Evolutionary conservation across 208 protist genomes (phyloP), one percentile per base, ranked within the genome.

Genomic region (Acanthamoeba polyphaga): DNA sequence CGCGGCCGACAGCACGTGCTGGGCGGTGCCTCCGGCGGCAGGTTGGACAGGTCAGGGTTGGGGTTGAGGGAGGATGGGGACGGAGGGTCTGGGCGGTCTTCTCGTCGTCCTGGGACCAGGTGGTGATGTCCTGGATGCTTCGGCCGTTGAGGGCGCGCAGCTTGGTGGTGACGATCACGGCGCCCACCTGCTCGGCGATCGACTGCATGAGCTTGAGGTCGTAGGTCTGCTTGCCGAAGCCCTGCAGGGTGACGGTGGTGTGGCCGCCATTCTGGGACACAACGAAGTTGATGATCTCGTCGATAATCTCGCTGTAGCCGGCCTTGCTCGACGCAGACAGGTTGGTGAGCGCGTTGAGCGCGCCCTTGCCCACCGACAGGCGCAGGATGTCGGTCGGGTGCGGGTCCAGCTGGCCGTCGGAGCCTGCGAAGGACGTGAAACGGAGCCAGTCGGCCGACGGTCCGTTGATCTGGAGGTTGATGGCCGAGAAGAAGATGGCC

Each of bases 91-190:
- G 19, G 29, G 70, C 34, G 32, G n/a, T 78, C n/a, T 9, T 29
- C 32, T 78, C 70, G 32, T 78, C 70, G 34, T 34, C 70, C 15
- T 78, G n/a, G 10, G n/a, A 34, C 70, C 70, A 78, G 34, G 70
- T 78, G 70, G 34, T 78, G 70, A 78, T 78, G 70, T 78, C 70
- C 32, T 78, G 70, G 19, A 78, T 78, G 70, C n/a, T 46, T 10
- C 10, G 10, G 27, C 70, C 70, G 1, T 78, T 78, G 32, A 78
- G 34, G 8, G 34, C 70, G 32, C 19, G 10, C 32, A 78, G 70
- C 70, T 43, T 78, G 9, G 13, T 19, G 24, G 70, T 78, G 70
- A 43, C 32, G 70, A 78, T 78, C 24, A 46, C 15, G n/a, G 17
- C n/a, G 70, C 70, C 70, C 29, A 78, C 70, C 29, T 43, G n/a